phyloP scores from a whole-genome alignment of 192 early-diverging fungal species.

The Coemansia sp. region DNA sequence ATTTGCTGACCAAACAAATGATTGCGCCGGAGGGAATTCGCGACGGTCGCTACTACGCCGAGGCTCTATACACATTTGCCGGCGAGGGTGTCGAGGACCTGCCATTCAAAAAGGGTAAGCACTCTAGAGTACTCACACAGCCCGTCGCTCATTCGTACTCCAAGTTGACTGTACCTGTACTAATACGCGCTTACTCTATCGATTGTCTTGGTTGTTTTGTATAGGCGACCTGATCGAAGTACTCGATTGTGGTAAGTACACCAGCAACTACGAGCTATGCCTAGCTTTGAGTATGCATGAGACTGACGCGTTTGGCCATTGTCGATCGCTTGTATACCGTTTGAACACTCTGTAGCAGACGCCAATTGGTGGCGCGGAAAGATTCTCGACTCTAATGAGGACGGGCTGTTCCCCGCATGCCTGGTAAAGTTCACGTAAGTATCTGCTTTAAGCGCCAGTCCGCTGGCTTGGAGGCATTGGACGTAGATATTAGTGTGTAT shows the following conservation, averaged over 20 bases:
- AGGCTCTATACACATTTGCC: conserved; percentile 60
- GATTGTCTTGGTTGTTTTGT: conserved; percentile 13
- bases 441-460: neutral
- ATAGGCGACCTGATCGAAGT: conserved; percentile 55
- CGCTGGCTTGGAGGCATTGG: neutral
- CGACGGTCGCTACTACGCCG: conserved; percentile 53
- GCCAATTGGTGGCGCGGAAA: conserved; percentile 62
- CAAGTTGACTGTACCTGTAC: neutral
- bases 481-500: too few relatives aligned
- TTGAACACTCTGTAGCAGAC: conserved; percentile 39
- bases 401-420: conserved; percentile 59
- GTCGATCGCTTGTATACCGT: neutral
- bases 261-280: neutral
- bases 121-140: neutral
- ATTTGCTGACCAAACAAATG: conserved; percentile 21
- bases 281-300: neutral
- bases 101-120: conserved; percentile 56
- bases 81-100: conserved; percentile 59
- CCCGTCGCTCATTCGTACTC: neutral
- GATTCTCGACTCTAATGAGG: conserved; percentile 47
- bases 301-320: neutral
- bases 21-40: conserved; percentile 59
- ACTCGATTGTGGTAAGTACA: conserved; percentile 49
- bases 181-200: neutral
- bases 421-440: conserved; percentile 62